phyloP scores from a whole-genome alignment of 2,329 filamentous ascomycete species.

The Aspergillus eucalypticola region DNA sequence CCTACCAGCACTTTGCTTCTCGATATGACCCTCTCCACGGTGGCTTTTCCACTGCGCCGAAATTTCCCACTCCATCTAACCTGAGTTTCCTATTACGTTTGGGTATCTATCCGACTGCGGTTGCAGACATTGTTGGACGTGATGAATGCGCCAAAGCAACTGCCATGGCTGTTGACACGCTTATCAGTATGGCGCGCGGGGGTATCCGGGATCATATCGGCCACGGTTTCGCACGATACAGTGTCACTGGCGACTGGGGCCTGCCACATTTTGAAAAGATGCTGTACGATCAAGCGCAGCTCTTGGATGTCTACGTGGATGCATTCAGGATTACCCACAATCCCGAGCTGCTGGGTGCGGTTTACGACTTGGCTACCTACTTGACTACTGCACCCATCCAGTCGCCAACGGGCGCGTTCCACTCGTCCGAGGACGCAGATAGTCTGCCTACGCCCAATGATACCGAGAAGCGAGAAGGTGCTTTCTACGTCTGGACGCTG shows the following conservation, averaged over 20 bases:
- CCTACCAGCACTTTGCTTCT: constrained; percentile 73
- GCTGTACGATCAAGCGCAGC: constrained; percentile 86
- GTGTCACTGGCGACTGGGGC: constrained; percentile 88
- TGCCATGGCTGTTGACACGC: constrained; percentile 76
- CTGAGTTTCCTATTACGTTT: constrained; percentile 78
- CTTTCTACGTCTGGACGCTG: constrained; percentile 91
- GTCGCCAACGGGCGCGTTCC: constrained; percentile 71
- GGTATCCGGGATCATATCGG: constrained; percentile 75
- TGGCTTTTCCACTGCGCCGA: constrained; percentile 78
- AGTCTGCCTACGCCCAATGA: constrained; percentile 74
- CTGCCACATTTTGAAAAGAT: constrained; percentile 98
- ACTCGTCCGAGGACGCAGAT: constrained; percentile 87
- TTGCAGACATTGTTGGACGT: constrained; percentile 84
- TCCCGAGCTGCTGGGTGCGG: constrained; percentile 72
- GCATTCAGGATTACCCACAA: constrained; percentile 72
- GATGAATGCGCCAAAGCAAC: constrained; percentile 72
- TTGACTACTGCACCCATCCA: constrained; percentile 71
- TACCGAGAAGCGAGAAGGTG: constrained; percentile 81
- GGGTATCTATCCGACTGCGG: constrained; percentile 67
- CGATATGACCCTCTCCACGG: constrained; percentile 79
- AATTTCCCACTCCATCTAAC: constrained; percentile 87
- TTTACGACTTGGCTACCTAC: constrained; percentile 84
- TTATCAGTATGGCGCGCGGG: constrained; percentile 74
- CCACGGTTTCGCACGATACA: constrained; percentile 80
- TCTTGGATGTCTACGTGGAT: constrained; percentile 81